phyloP scores from a whole-genome alignment of 1,284 basidiomycete species.

The Phlebopus sp. region DNA sequence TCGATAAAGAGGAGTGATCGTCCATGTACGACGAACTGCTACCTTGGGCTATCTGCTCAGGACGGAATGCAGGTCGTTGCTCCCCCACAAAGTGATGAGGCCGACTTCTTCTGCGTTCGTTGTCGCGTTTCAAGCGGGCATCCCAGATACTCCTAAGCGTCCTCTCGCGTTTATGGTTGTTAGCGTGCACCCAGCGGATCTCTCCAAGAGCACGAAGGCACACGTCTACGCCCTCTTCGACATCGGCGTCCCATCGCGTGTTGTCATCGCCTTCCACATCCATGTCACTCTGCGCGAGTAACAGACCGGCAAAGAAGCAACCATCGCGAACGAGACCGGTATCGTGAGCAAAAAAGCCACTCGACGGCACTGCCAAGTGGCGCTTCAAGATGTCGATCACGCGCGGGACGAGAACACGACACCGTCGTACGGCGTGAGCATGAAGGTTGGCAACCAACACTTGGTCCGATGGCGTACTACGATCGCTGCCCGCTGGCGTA shows the following conservation, averaged over 20 bases:
- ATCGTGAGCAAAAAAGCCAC: constrained; percentile 75
- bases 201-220: constrained; percentile 72
- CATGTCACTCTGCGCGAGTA: constrained; percentile 56
- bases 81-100: constrained; percentile 4
- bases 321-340: constrained; percentile 77
- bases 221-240: constrained; percentile 66
- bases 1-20: constrained; percentile 20
- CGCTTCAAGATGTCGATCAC: constrained; percentile 62
- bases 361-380: constrained; percentile 44
- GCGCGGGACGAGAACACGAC: constrained; percentile 49
- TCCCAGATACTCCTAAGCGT: constrained; percentile 65
- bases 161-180: constrained; percentile 66
- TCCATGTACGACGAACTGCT: constrained; percentile 25
- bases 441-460: constrained; percentile 42
- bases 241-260: constrained; percentile 43
- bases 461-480: constrained; percentile 16
- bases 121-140: constrained; percentile 35
- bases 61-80: constrained; percentile 27
- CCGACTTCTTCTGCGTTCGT: constrained; percentile 9
- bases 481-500: neutral
- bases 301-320: constrained; percentile 74
- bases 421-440: constrained; percentile 45
- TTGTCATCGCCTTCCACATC: constrained; percentile 48
- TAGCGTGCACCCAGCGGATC: constrained; percentile 79
- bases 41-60: constrained; percentile 28